phyloP scores from a whole-genome alignment of 192 early-diverging fungal species.

The Podila horticola region DNA sequence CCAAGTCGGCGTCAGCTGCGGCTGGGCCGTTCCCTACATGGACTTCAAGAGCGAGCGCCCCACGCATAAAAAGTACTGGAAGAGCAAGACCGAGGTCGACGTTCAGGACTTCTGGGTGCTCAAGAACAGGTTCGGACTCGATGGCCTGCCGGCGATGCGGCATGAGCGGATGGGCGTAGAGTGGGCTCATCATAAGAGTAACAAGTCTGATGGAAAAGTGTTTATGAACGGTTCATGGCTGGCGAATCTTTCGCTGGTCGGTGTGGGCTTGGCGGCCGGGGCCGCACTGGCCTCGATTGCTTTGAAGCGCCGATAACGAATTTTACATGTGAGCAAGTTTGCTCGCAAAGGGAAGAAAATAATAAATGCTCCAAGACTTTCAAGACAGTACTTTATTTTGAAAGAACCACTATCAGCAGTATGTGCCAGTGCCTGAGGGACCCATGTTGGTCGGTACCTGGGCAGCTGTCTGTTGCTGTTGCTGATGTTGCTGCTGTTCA shows the following conservation, averaged over 20 bases:
- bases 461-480: too few species aligned
- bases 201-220: background rate
- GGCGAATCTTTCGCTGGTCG: constrained; percentile 10
- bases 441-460: too few species aligned
- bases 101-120: constrained; percentile 31
- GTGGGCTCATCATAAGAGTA: background rate
- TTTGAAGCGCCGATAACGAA: background rate
- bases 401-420: too few species aligned
- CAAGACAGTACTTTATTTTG: too few species aligned
- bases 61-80: constrained; percentile 52
- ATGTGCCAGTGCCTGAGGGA: too few species aligned
- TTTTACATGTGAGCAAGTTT: background rate
- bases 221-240: background rate
- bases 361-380: too few species aligned
- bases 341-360: background rate
- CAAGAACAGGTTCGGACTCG: constrained; percentile 59
- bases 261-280: background rate
- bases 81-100: constrained; percentile 49
- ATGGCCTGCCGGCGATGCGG: constrained; percentile 58
- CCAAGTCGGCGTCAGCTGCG: constrained; percentile 63
- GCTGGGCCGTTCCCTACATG: constrained; percentile 66
- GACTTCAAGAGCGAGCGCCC: constrained; percentile 59
- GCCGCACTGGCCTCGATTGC: constrained; percentile 2
- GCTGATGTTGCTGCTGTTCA: too few species aligned
- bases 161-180: constrained; percentile 11